A percentile compares a stretch with the other conserved stretches of the same genome.
Conservation (phyloP, 306 rosid species). For the Begonia loranthoides region DNA sequence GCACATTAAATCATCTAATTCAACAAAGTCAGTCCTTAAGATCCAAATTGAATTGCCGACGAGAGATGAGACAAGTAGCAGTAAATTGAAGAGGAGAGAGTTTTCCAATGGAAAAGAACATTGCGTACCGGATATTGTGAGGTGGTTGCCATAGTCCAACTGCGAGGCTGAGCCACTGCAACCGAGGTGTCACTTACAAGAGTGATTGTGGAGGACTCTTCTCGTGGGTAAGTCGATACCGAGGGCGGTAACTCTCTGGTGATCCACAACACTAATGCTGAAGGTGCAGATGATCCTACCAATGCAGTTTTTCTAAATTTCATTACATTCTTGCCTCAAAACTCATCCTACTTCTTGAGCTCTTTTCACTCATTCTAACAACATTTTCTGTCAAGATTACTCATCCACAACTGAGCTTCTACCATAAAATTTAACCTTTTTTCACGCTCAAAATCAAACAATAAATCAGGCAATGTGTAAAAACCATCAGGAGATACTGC, state of each 20-base stretch:
- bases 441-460: neutral
- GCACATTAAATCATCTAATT: too few relatives aligned
- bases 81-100: too few relatives aligned
- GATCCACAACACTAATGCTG: constrained; percentile 56
- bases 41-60: too few relatives aligned
- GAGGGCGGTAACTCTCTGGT: constrained; percentile 59
- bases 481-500: neutral
- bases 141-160: constrained; percentile 25
- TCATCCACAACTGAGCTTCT: neutral
- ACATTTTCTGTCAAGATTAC: neutral
- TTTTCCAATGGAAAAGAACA: too few relatives aligned
- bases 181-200: constrained; percentile 28
- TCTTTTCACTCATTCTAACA: too few relatives aligned
- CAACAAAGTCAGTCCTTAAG: too few relatives aligned
- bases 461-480: neutral
- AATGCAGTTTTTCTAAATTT: constrained; percentile 1
- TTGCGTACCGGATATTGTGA: constrained; percentile 41
- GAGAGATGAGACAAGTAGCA: too few relatives aligned
- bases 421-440: neutral
- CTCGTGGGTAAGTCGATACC: constrained; percentile 13
- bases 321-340: neutral
- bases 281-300: constrained; percentile 51
- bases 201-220: constrained; percentile 33
- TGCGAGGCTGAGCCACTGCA: constrained; percentile 15
- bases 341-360: neutral